Conservation (phyloP, 805 yeast genomes). For the Nakazawaea wyomingensis region DNA sequence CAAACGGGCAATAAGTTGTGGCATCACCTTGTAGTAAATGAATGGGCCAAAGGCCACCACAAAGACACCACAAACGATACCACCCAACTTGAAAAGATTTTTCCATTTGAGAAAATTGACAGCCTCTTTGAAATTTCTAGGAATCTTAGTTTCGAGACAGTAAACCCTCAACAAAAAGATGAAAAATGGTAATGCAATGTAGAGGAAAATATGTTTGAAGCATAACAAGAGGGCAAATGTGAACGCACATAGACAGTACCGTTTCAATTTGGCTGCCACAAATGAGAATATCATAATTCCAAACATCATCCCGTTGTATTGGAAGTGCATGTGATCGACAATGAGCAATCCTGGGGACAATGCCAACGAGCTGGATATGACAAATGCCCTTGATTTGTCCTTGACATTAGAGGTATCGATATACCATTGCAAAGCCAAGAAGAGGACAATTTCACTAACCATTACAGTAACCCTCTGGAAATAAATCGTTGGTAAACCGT, state of each 20-base stretch:
- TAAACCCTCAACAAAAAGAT: slow-evolving; percentile 70
- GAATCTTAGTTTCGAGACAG: slow-evolving; percentile 44
- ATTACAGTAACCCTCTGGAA: slow-evolving; percentile 85
- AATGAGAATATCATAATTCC: slow-evolving; percentile 75
- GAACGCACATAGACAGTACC: slow-evolving; percentile 55
- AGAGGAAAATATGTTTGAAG: slow-evolving; percentile 90
- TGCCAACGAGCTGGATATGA: slow-evolving; percentile 75
- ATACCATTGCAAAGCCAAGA: slow-evolving; percentile 65
- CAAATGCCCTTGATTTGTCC: slow-evolving; percentile 50
- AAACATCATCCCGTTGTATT: slow-evolving; percentile 91
- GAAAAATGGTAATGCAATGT: slow-evolving; percentile 92
- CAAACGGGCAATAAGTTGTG: slow-evolving; percentile 60
- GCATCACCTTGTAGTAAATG: slow-evolving; percentile 50
- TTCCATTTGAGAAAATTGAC: slow-evolving; percentile 43
- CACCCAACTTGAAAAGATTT: slow-evolving; percentile 57
- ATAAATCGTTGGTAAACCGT: slow-evolving; percentile 72
- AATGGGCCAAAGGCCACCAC: slow-evolving; percentile 77
- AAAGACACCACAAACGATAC: slow-evolving; percentile 58
- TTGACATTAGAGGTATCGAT: slow-evolving; percentile 41
- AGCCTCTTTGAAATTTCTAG: slow-evolving; percentile 20
- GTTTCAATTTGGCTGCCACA: slow-evolving; percentile 58
- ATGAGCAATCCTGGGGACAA: slow-evolving; percentile 87
- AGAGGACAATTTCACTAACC: slow-evolving; percentile 65
- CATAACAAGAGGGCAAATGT: slow-evolving; percentile 76
- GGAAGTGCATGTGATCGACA: slow-evolving; percentile 95